Percentiles rank a stretch among this genome's conserved stretches.
Evolutionary conservation across 2,329 filamentous ascomycete species (phyloP).

Genomic region (Bipolaris oryzae): DNA sequence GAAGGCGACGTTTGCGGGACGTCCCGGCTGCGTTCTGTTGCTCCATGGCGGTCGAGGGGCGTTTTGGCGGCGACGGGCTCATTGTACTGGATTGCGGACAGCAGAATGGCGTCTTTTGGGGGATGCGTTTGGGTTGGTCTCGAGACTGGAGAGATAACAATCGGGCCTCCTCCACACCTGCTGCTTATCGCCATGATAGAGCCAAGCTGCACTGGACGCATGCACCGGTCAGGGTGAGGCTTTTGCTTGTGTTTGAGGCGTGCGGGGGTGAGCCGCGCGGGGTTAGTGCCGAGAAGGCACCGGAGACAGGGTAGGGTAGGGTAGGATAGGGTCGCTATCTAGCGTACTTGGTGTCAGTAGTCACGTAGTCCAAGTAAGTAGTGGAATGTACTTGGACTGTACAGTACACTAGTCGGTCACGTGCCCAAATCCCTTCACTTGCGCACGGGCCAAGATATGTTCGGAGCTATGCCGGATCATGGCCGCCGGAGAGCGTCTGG

Average conservation of each 20-base stretch:
- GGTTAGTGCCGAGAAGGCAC: not conserved
- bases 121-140: not conserved
- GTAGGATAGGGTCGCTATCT: not conserved
- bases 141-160: not conserved
- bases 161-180: not conserved
- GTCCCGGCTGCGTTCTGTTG: not conserved
- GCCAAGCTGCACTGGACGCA: not conserved
- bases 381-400: no score
- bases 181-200: constrained; percentile 1
- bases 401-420: not conserved
- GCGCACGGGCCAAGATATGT: not conserved
- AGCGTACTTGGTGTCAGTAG: not conserved
- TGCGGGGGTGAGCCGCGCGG: not conserved
- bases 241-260: not conserved
- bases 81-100: not conserved
- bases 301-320: not conserved
- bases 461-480: not conserved
- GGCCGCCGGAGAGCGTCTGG: not conserved
- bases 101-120: not conserved
- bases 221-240: not conserved
- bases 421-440: not conserved
- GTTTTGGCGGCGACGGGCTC: not conserved
- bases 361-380: no score
- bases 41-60: not conserved
- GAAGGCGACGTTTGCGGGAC: constrained; percentile 1